Percentiles rank a stretch among this genome's conserved stretches.
Conservation (phyloP, 2,329 filamentous ascomycete genomes). For the Coniochaeta hoffmannii region DNA sequence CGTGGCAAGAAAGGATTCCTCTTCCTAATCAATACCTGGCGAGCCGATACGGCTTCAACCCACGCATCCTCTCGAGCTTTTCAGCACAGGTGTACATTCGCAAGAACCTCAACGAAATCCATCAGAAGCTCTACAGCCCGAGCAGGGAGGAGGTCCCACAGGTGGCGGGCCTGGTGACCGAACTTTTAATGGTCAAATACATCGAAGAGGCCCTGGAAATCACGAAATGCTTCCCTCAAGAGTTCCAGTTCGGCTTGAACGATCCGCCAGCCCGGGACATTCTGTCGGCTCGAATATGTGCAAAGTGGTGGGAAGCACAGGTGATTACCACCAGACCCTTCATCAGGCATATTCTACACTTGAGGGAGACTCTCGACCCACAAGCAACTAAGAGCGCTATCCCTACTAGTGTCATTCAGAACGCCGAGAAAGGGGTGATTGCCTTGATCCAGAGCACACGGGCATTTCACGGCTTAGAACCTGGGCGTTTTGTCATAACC, state of each 20-base stretch:
- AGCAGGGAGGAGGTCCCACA: slow-evolving; percentile 19
- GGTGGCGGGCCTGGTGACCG: slow-evolving; percentile 15
- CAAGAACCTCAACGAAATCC: slow-evolving; percentile 57
- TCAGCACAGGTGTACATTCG: slow-evolving; percentile 56
- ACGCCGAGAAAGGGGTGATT: slow-evolving; percentile 57
- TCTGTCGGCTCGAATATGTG: slow-evolving; percentile 73
- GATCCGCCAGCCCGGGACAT: slow-evolving; percentile 71
- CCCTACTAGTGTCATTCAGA: slow-evolving; percentile 35
- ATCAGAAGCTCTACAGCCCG: slow-evolving; percentile 46
- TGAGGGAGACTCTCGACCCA: slow-evolving; percentile 25
- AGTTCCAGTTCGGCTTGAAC: slow-evolving; percentile 52
- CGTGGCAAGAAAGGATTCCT: slow-evolving; percentile 57
- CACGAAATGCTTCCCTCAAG: slow-evolving; percentile 36
- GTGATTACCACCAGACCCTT: slow-evolving; percentile 86
- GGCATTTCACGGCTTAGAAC: slow-evolving; percentile 62
- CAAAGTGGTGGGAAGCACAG: slow-evolving; percentile 89
- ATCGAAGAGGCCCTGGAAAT: slow-evolving; percentile 23
- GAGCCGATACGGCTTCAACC: slow-evolving; percentile 31
- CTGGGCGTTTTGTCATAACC: slow-evolving; percentile 74
- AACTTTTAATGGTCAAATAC: slow-evolving; percentile 38
- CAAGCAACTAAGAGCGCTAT: slow-evolving; percentile 12
- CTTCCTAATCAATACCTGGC: slow-evolving; percentile 50
- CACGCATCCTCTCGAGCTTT: slow-evolving; percentile 50
- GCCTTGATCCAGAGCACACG: slow-evolving; percentile 79
- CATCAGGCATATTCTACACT: slow-evolving; percentile 47